A percentile compares a stretch with the other conserved stretches of the same genome.
phyloP scores from a whole-genome alignment of 2,329 filamentous ascomycete species.

The Thermothelomyces thermophilus region DNA sequence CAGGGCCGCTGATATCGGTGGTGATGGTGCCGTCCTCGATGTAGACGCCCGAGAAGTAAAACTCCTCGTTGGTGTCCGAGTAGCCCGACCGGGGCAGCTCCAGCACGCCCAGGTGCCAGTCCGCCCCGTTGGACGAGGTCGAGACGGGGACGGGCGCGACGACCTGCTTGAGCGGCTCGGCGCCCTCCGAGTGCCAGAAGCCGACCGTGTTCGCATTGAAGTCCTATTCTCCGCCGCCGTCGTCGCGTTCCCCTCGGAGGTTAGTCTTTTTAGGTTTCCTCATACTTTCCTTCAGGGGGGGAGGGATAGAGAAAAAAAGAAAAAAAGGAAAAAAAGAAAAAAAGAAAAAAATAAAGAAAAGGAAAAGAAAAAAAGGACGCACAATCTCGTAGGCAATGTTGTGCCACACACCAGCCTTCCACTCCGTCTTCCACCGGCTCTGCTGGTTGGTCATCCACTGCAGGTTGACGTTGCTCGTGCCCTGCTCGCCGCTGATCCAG shows the following conservation, averaged over 20 bases:
- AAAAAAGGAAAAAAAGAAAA: neutral
- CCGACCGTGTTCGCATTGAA: conserved; percentile 56
- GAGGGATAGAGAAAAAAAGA: neutral
- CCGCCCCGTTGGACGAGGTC: conserved; percentile 59
- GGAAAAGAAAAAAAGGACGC: conserved; percentile 13
- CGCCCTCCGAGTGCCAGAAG: conserved; percentile 64
- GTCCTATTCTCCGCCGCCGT: too few species aligned
- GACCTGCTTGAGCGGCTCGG: conserved; percentile 48
- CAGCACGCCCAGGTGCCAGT: conserved; percentile 67
- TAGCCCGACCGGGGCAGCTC: conserved; percentile 54
- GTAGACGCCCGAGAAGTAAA: conserved; percentile 67
- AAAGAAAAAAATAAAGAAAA: neutral
- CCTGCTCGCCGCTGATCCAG: conserved; percentile 45
- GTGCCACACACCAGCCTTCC: conserved; percentile 61
- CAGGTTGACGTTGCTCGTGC: conserved; percentile 44
- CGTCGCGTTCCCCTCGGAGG: too few species aligned
- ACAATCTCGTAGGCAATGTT: conserved; percentile 71
- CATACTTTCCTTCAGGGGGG: neutral
- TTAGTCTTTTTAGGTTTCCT: too few species aligned
- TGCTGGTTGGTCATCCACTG: conserved; percentile 59
- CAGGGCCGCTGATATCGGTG: conserved; percentile 25
- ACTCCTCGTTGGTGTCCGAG: conserved; percentile 53
- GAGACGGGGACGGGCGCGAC: conserved; percentile 54
- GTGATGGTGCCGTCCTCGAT: conserved; percentile 50
- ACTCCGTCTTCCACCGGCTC: conserved; percentile 56